Evolutionary conservation across 805 yeast genomes (phyloP), one percentile per base, ranked within the genome.

Genomic region (Clavispora fructus): DNA sequence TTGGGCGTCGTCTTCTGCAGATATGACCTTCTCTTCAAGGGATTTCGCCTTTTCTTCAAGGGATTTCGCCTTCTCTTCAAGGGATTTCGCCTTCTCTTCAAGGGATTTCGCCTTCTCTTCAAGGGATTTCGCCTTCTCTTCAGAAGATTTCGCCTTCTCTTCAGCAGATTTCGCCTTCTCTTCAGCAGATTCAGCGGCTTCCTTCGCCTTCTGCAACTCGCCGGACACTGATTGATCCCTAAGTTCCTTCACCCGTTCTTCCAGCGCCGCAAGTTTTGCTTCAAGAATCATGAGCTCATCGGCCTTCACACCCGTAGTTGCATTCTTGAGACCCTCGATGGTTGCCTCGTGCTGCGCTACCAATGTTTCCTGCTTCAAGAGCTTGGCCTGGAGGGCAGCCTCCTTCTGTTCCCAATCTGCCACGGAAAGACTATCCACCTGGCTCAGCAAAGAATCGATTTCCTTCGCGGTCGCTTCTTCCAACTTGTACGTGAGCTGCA

Each of bases 401-500:
- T 50, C 33, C 37, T 45, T 33, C 30, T 42, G 41, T 25, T 47
- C 40, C 52, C 49, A 44, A 26, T 50, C 54, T 4, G 43, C 41
- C 40, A 53, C 39, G 3, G 54, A 40, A 23, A 54, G 19, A 3
- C 45, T 37, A 10, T 25, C 49, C 25, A 54, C 30, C 17, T 42
- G 28, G 10, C 26, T 39, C 50, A 47, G 50, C 9, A 54, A 39
- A 5, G 26, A 31, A 9, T 33, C 46, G 13, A 31, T 25, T 23
- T 35, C 25, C 23, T 27, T 31, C 11, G 41, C 37, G 5, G 35
- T 35, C 39, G 41, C 25, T 8, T 48, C 54, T 11, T 54, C 54
- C 10, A 54, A 23, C 31, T 52, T 39, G 13, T 37, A 41, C 29
- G 55, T 54, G 17, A 56, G 53, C 39, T 48, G 48, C 10, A 48